Conservation (phyloP, 192 early-diverging fungal species). For the Coemansia furcata region DNA sequence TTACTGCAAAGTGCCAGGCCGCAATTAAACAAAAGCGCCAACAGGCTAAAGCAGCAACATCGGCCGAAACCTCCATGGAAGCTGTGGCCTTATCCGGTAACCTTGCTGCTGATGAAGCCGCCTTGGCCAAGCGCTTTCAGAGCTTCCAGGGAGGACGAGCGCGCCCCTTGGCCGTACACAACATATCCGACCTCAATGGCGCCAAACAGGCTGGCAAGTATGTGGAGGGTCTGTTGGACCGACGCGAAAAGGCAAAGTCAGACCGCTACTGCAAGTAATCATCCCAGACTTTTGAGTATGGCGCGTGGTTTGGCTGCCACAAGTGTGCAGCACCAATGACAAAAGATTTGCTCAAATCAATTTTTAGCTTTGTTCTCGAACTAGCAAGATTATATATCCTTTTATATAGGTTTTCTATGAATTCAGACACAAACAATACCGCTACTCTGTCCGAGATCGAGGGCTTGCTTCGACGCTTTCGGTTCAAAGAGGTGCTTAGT, state of each 20-base stretch:
- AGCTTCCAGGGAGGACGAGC: slow-evolving; percentile 3
- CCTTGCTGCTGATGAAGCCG: neutral
- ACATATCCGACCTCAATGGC: neutral
- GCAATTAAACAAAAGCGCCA: neutral
- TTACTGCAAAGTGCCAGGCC: slow-evolving; percentile 2
- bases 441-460: neutral
- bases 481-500: slow-evolving; percentile 34
- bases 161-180: neutral
- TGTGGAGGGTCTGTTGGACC: slow-evolving; percentile 12
- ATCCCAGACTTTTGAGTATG: neutral
- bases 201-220: neutral
- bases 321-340: neutral
- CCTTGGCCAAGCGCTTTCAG: slow-evolving; percentile 8
- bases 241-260: slow-evolving; percentile 13
- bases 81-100: neutral
- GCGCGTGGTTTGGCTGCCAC: neutral
- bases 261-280: slow-evolving; percentile 16
- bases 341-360: neutral
- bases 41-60: neutral
- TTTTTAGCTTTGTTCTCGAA: neutral
- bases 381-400: neutral
- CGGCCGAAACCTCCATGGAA: neutral
- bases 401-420: neutral
- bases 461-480: slow-evolving; percentile 22
- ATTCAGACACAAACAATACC: neutral